Base-by-base conservation (phyloP, 345 rosid genomes). In the Pistacia atlantica region DNA sequence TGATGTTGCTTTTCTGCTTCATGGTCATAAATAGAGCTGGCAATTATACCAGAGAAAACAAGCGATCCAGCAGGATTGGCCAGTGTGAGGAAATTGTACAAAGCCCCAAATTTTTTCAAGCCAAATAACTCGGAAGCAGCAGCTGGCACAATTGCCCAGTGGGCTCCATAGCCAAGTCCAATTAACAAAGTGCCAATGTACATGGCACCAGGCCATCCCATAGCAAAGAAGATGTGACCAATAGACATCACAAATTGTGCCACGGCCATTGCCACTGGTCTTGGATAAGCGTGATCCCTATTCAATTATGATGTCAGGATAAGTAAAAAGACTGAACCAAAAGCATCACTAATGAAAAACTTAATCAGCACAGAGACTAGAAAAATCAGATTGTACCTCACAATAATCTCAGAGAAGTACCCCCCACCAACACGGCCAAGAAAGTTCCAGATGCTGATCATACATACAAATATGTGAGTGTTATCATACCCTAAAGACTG, bases 371-470 rank as follows among this genome's bases (percentile, higher is more conserved):
- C 31, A 58, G 1, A 60, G 18, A 28, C 14, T 18, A 73, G 9
- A 67, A 63, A 65, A 73, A 65, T 59, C 22, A 42, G 69, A 72
- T 46, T 63, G 79, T 81, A 97, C 99, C 92, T 92, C 75, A 90
- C 98, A 64, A 97, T 81, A 66, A 91, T 79, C 90, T 97, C 98
- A 13, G 99, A 97, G 81, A 94, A 92, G 84, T 90, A 97, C 77
- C 99, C 99, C 4, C 99, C 98, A 1, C 97, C 97, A 56, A 97
- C 77, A 2, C 98, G 96, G 58, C 99, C 98, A 71, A 97, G 97
- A 79, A 97, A 97, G 86, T 94, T 97, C 98, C 98, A 97, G 77
- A 97, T 90, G 83, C 99, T 97, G 80, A 97, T 91, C 97, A 97
- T 86, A 77, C 97, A 97, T 65, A 94, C 97, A 80, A 91, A 91